These are phyloP conservation scores for Neoscytalidium dimidiatum DNA, from an alignment of 2,329 filamentous ascomycete species.

Conservation along the genomic window DNA sequence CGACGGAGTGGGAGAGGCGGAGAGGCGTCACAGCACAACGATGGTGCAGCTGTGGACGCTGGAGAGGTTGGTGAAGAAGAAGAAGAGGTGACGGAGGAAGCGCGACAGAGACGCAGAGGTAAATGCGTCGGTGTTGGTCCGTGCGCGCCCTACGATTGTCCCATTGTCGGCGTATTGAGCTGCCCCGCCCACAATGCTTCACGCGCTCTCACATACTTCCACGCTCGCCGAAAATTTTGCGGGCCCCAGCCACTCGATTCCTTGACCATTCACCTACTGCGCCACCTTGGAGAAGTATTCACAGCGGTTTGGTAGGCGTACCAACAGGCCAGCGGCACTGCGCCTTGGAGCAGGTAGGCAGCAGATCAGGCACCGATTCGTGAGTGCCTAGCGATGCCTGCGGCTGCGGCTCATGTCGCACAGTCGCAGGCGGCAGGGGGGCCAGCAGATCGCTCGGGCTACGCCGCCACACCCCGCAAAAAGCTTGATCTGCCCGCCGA, in stretches of 20 bases:
- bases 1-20: not conserved
- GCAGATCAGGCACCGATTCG: not conserved
- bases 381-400: not conserved
- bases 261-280: not conserved
- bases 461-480: not conserved
- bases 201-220: not conserved
- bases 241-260: not conserved
- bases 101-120: conserved; percentile 6
- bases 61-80: not conserved
- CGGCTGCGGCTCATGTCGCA: conserved; percentile 5
- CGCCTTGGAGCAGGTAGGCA: not conserved
- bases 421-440: too few species aligned
- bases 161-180: not conserved
- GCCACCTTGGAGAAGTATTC: too few species aligned
- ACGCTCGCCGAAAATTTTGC: not conserved
- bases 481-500: conserved; percentile 1
- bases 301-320: not conserved
- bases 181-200: not conserved
- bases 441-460: too few species aligned
- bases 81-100: not conserved
- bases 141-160: not conserved
- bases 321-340: not conserved
- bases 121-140: not conserved
- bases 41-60: not conserved
- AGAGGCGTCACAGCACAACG: not conserved